Base-by-base conservation (phyloP, 2,329 filamentous ascomycete species). In the Cladorrhinum sp. region DNA sequence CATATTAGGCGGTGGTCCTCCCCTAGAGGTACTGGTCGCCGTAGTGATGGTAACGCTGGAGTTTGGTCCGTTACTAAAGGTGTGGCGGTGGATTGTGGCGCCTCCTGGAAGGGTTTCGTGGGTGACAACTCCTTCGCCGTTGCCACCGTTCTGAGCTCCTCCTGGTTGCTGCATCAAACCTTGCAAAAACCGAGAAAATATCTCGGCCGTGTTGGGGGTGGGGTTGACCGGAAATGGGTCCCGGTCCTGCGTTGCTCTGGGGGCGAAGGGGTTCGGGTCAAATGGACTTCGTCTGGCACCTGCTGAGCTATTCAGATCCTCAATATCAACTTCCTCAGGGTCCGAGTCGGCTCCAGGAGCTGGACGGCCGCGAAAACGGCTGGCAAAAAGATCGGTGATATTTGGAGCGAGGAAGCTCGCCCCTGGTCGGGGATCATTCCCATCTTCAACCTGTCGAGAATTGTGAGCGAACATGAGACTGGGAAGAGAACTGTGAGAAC, bases 371-470 rank as follows among this genome's bases (percentile, higher is more conserved):
- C 54, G 59, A 42, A 42, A 42, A 46, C 24, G 46, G n/a, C 23
- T 42, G 26, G 58, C 52, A 14, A 46, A 59, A 33, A 55, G 12
- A 16, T 57, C 39, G 14, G 57, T 36, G 16, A 64, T 52, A 8
- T 49, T n/a, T 12, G 30, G 50, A 57, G 10, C 23, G 57, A 59
- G 16, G 65, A 59, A n/a, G 64, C 55, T 46, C n/a, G 53, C 23
- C 2, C 72, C 65, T 1, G 73, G 67, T 64, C 89, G 82, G 9
- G 89, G 89, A 66, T 92, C 89, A 67, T 85, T 86, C 2, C 83
- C 80, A 0, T 75, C 71, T 21, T 76, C 77, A 20, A 86, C 72
- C 84, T 86, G 56, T 28, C 8, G n/a, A 14, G 60, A n/a, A 16
- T 16, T 28, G 60, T 69, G 36, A 71, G 69, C 42, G 4, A 58